phyloP scores from a whole-genome alignment of 139 green algal species.

The Chlorella sp. region DNA sequence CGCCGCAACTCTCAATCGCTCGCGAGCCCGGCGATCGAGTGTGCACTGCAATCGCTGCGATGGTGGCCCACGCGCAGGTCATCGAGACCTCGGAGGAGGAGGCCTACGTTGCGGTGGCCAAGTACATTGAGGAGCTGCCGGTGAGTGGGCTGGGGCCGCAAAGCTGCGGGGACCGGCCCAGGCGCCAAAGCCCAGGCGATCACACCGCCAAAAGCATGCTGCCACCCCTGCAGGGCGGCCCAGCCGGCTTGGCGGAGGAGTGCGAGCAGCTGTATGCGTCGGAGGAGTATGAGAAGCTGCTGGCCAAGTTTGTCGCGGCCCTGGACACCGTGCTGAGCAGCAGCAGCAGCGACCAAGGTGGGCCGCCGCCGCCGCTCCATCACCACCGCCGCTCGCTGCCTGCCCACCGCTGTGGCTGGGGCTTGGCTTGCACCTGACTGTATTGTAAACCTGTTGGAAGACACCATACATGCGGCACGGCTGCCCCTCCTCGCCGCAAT shows the following conservation, averaged over 20 bases:
- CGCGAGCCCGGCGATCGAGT: too few species aligned
- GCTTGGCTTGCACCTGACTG: background rate
- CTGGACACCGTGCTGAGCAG: slow-evolving; percentile 54
- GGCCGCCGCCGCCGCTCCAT: background rate
- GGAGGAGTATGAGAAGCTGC: slow-evolving; percentile 45
- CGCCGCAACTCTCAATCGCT: too few species aligned
- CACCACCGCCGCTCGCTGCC: background rate
- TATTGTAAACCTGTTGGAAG: background rate
- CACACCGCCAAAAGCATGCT: slow-evolving; percentile 10
- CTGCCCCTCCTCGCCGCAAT: too few species aligned
- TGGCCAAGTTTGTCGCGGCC: slow-evolving; percentile 48
- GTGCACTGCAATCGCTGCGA: background rate
- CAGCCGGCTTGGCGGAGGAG: slow-evolving; percentile 43
- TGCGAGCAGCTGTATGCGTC: slow-evolving; percentile 43
- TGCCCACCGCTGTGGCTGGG: background rate
- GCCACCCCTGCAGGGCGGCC: background rate
- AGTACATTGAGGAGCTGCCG: slow-evolving; percentile 48
- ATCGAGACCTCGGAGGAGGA: slow-evolving; percentile 67
- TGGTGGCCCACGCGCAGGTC: slow-evolving; percentile 41
- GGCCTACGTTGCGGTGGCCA: slow-evolving; percentile 51
- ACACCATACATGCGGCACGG: too few species aligned
- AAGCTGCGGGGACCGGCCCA: slow-evolving; percentile 7
- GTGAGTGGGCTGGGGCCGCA: slow-evolving; percentile 29
- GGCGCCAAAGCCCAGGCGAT: slow-evolving; percentile 20
- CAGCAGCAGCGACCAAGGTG: slow-evolving; percentile 48